Conservation (phyloP, 129 eudicot genomes). For the Rutidosis leptorrhynchoides region DNA sequence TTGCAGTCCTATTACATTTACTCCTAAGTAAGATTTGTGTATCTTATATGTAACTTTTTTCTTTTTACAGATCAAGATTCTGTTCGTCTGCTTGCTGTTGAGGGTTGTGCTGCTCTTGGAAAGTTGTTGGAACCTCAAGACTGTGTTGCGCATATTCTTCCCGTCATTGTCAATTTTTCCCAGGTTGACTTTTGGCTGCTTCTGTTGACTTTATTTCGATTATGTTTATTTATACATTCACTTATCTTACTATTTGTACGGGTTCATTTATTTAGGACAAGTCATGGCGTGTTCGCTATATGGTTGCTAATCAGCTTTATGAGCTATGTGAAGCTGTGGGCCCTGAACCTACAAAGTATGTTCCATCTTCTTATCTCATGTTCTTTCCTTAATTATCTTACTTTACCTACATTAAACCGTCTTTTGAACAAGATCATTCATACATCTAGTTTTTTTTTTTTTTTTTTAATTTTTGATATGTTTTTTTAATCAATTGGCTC, state of each 20-base stretch:
- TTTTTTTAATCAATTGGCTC: not conserved
- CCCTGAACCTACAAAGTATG: conserved; percentile 70
- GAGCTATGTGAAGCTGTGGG: conserved; percentile 88
- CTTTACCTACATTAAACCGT: not conserved
- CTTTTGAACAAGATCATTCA: not conserved
- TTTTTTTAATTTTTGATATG: not conserved
- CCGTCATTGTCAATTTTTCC: conserved; percentile 91
- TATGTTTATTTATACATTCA: not conserved
- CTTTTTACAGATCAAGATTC: conserved; percentile 84
- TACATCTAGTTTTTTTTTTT: conserved; percentile 2
- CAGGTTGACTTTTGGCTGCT: conserved; percentile 51
- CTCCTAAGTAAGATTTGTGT: not conserved
- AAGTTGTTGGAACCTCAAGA: conserved; percentile 95
- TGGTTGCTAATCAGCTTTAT: conserved; percentile 83
- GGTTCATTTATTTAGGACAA: conserved; percentile 50
- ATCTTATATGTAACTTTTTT: not conserved
- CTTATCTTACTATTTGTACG: conserved; percentile 7
- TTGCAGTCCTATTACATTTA: not conserved
- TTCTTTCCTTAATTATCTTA: not conserved
- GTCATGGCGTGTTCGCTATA: conserved; percentile 86
- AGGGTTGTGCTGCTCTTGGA: conserved; percentile 99
- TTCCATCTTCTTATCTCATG: not conserved
- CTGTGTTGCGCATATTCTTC: conserved; percentile 95
- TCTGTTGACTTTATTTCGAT: not conserved
- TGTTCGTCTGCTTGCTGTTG: conserved; percentile 97